Base-by-base conservation (phyloP, 352 stramenopile genomes). In the Phytophthora multivora region DNA sequence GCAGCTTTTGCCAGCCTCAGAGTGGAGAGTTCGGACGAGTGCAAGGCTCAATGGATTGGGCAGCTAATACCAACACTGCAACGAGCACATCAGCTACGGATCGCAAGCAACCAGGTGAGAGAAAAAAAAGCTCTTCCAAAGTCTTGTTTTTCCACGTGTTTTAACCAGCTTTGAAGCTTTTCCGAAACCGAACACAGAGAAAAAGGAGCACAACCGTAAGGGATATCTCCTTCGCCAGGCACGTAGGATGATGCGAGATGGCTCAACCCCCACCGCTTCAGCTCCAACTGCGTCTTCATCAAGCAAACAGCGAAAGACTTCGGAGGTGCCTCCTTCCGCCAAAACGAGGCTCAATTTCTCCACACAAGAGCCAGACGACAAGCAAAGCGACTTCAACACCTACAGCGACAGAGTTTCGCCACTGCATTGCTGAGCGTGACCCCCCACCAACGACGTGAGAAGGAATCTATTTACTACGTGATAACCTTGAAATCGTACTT, bases 181-280 rank as follows among this genome's bases (percentile, higher is more conserved):
- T 16, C 31, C 30, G 23, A 33, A 52, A 15, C 38, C 46, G 33
- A 66, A 30, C 25, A 61, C 35, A 10, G 51, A 66, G 43, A 92
- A 89, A 36, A 92, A 92, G 57, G 83, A 90, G 54, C 83, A 92
- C 59, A 92, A 92, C 45, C 75, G 83, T 12, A 88, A 86, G 28
- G 83, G 83, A 2, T 92, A 92, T 59, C 66, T 71, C 0, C 70
- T 92, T 39, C 83, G 83, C 7, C 80, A 89, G 40, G 72, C 66
- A 1, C 75, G 83, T 35, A 89, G 74, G 33, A 49, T 82, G 59
- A 70, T 75, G 49, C 66, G 71, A 57, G 70, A 81, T 11, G 42
- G 15, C 5, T 39, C 59, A 38, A 28, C 25, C 18, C 18, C 36
- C 33, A 21, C 26, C 38, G 3, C 49, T 25, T 21, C 35, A 31